Conservation (phyloP, 495 filamentous ascomycete species). For the Penicillium fimorum region DNA sequence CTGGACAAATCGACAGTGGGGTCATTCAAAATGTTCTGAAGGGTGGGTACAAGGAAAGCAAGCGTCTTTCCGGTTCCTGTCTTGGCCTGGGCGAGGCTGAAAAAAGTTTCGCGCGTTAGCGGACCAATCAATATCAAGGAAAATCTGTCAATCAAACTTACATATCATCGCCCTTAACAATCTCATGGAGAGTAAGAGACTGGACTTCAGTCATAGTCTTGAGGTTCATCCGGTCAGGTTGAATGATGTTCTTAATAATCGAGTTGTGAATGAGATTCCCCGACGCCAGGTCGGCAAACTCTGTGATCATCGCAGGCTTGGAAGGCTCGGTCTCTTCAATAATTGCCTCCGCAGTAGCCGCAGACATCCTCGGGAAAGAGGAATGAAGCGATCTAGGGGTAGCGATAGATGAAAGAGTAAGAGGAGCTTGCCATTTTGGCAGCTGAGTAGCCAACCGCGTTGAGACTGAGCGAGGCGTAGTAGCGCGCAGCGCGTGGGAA, state of each 20-base stretch:
- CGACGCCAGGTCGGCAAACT: constrained; percentile 66
- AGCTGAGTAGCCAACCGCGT: constrained; percentile 30
- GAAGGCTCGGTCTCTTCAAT: constrained; percentile 18
- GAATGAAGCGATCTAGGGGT: constrained; percentile 33
- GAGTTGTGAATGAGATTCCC: constrained; percentile 60
- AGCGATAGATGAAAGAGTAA: constrained; percentile 17
- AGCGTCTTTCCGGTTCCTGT: constrained; percentile 89
- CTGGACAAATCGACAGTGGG: constrained; percentile 45
- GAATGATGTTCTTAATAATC: constrained; percentile 67
- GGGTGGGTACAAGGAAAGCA: constrained; percentile 73
- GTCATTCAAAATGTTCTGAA: constrained; percentile 69
- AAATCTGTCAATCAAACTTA: constrained; percentile 38
- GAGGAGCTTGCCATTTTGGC: constrained; percentile 32
- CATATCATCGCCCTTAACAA: constrained; percentile 78
- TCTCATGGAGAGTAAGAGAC: constrained; percentile 72
- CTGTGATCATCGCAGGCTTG: constrained; percentile 47
- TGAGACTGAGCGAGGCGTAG: constrained; percentile 31
- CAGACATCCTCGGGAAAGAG: constrained; percentile 29
- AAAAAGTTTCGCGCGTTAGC: constrained; percentile 20
- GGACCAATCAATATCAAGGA: neutral
- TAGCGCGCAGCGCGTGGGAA: constrained; percentile 38
- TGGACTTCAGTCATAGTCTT: constrained; percentile 95
- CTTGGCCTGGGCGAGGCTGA: constrained; percentile 81
- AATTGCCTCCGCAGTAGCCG: constrained; percentile 23
- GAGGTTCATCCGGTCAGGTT: constrained; percentile 62